Base-by-base conservation (phyloP, 1,284 basidiomycete genomes). In the Trichosporon inkin region DNA sequence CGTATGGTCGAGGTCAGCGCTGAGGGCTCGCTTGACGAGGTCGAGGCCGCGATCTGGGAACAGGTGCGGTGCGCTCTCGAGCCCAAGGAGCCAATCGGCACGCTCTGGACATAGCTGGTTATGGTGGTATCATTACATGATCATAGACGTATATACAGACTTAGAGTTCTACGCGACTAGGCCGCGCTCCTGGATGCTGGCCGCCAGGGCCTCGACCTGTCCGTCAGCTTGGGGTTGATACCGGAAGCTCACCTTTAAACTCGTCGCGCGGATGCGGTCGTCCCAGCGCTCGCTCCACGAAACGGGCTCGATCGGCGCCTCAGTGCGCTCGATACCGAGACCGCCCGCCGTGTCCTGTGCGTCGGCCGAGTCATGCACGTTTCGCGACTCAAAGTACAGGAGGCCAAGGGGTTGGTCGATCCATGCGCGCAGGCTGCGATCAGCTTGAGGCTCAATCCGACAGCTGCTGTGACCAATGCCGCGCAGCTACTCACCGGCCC, bases 381-480 rank as follows among this genome's bases (percentile, higher is more conserved):
- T 82, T 49, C 84, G 83, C 41, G 84, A 86, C 68, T 95, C 91
- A 64, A 96, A 93, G 83, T 89, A 93, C 63, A 96, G 93, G 53
- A 96, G 81, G 65, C 85, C 88, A 60, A 93, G 90, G 3, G 96
- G 92, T 74, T 98, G 94, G 75, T 97, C 93, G 58, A 97, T 95
- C 63, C 86, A 88, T 10, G 89, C 93, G 69, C 88, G 88, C 64
- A 97, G 80, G 55, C 78, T 78, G 57, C 10, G 10, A 40, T 55
- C 16, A 56, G 51, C 51, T 49, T 4, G n/a, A n/a, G n/a, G 10
- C 10, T 32, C 8, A 8, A 7, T 3, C 14, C 11, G n/a, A 13
- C 2, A 20, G n/a, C 2, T 22, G 19, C 10, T n/a, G n/a, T n/a
- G n/a, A n/a, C n/a, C n/a, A n/a, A 38, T 4, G 17, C 38, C 16